phyloP scores from a whole-genome alignment of 1,284 basidiomycete genomes.

The Neonothopanus nambi region DNA sequence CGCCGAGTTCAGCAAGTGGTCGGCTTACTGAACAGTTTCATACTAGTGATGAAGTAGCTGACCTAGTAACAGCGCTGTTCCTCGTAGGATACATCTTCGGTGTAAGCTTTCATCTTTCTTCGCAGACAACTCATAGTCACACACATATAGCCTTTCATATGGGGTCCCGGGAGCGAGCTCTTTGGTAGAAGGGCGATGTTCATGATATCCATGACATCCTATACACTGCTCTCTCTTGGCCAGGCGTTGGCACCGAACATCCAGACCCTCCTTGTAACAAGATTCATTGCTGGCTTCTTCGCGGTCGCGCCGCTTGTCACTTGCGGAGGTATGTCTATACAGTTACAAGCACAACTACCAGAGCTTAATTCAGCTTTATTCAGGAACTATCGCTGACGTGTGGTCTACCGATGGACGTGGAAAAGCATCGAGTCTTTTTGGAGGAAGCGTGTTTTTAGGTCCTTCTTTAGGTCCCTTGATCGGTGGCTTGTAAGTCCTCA shows the following conservation, averaged over 20 bases:
- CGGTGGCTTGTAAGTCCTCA: conserved; percentile 47
- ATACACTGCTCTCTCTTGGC: conserved; percentile 63
- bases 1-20: conserved; percentile 47
- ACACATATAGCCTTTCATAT: conserved; percentile 36
- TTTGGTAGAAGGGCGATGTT: conserved; percentile 62
- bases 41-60: conserved; percentile 43
- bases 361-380: background rate
- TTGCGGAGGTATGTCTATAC: conserved; percentile 45
- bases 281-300: conserved; percentile 71
- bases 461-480: conserved; percentile 64
- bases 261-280: conserved; percentile 59
- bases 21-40: conserved; percentile 44
- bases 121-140: conserved; percentile 21
- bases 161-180: conserved; percentile 62
- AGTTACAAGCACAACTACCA: background rate
- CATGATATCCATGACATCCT: conserved; percentile 46
- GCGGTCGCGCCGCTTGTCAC: conserved; percentile 66
- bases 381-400: conserved; percentile 59
- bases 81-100: conserved; percentile 62
- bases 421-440: conserved; percentile 59
- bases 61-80: conserved; percentile 55
- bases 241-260: conserved; percentile 68
- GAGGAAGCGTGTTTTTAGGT: conserved; percentile 64
- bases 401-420: conserved; percentile 64
- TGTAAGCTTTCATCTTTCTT: conserved; percentile 33